Conservation (phyloP, 176 grass and related monocot species). For the Triticum urartu region DNA sequence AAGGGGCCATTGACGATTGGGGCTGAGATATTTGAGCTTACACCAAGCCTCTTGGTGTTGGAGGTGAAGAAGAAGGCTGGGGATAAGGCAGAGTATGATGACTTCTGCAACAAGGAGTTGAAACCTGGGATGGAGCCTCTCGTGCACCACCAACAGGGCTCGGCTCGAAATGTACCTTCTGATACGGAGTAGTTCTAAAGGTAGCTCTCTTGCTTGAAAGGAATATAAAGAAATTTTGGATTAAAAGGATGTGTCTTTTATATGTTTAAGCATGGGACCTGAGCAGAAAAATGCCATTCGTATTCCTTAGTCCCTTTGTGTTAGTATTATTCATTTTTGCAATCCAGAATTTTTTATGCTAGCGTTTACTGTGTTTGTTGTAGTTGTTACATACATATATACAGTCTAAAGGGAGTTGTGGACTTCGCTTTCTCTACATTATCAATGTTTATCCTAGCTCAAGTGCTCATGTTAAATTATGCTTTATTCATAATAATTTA, state of each 20-base stretch:
- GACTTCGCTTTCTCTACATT: neutral
- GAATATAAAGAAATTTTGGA: slow-evolving; percentile 27
- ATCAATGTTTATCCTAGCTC: neutral
- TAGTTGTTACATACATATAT: neutral
- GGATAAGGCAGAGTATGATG: slow-evolving; percentile 77
- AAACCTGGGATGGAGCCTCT: slow-evolving; percentile 87
- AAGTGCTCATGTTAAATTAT: neutral
- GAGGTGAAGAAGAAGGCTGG: slow-evolving; percentile 98
- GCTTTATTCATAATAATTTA: neutral
- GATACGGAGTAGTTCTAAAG: slow-evolving; percentile 54
- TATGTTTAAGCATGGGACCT: slow-evolving; percentile 19
- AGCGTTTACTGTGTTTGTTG: neutral
- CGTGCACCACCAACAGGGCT: slow-evolving; percentile 47
- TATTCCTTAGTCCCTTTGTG: slow-evolving; percentile 26
- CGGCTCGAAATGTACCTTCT: slow-evolving; percentile 45
- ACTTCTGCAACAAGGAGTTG: slow-evolving; percentile 85
- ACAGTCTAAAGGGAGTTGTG: neutral
- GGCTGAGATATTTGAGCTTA: slow-evolving; percentile 93
- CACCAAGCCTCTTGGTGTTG: slow-evolving; percentile 75
- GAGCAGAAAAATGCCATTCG: slow-evolving; percentile 11
- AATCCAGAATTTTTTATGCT: slow-evolving; percentile 12
- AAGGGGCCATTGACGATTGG: slow-evolving; percentile 88
- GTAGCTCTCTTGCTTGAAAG: slow-evolving; percentile 35
- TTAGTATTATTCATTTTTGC: neutral
- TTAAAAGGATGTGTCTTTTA: slow-evolving; percentile 6